Evolutionary conservation across 2,329 filamentous ascomycete genomes (phyloP).

Genomic region (Aspergillus transmontanensis): DNA sequence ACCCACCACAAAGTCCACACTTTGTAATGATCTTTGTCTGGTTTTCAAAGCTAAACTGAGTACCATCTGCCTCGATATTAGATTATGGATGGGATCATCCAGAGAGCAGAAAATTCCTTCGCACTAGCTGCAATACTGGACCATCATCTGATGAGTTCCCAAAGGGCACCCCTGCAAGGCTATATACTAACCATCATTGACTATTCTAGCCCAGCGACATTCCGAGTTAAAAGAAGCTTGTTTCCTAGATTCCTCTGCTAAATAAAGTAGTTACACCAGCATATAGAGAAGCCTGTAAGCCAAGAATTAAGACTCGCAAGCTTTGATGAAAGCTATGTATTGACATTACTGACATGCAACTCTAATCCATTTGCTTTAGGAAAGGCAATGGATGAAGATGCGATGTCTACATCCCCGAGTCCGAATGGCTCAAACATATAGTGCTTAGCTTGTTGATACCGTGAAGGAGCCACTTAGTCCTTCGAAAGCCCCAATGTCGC

Average conservation of each 20-base stretch:
- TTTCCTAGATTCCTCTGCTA: neutral
- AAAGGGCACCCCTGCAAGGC: no score
- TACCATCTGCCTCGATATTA: neutral
- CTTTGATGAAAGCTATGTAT: neutral
- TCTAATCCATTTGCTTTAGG: neutral
- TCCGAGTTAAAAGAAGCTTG: neutral
- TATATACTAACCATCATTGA: no score
- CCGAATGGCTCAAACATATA: neutral
- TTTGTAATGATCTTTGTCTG: neutral
- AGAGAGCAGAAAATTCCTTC: neutral
- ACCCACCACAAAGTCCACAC: neutral
- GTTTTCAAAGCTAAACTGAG: no score
- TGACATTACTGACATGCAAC: neutral
- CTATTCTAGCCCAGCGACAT: neutral
- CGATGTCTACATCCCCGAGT: neutral
- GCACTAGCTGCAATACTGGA: neutral
- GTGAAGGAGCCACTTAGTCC: slow-evolving; percentile 60
- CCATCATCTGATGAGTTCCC: neutral
- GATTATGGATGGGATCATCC: neutral
- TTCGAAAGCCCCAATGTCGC: slow-evolving; percentile 68
- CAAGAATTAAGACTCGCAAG: neutral
- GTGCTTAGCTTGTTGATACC: slow-evolving; percentile 22
- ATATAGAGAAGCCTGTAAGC: neutral
- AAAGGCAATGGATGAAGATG: neutral
- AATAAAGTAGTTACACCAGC: neutral